Percentiles rank a stretch among this genome's conserved stretches.
phyloP scores from a whole-genome alignment of 2,329 filamentous ascomycete species.

The Westerdykella aurantiaca region DNA sequence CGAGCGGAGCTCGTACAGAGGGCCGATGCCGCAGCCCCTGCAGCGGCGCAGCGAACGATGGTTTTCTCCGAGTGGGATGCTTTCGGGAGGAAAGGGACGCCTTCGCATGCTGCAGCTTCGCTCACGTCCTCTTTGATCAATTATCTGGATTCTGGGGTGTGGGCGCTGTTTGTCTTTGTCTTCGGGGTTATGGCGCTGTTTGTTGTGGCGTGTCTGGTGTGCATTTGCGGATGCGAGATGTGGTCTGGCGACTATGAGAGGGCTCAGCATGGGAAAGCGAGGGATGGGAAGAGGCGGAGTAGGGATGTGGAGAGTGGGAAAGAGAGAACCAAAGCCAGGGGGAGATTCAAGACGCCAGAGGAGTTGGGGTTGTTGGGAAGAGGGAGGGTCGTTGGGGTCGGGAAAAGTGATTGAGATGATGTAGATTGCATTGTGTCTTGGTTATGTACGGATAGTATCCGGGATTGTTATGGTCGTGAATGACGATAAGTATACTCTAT shows the following conservation, averaged over 20 bases:
- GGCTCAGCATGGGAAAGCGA: constrained; percentile 23
- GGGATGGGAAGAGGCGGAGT: constrained; percentile 6
- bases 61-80: constrained; percentile 27
- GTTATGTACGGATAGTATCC: no score
- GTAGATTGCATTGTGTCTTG: not conserved
- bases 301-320: constrained; percentile 17
- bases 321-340: constrained; percentile 4
- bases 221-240: constrained; percentile 21
- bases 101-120: constrained; percentile 14
- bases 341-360: constrained; percentile 21
- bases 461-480: no score
- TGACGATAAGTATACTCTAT: no score
- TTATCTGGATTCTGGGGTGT: constrained; percentile 20
- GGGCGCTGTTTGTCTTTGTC: constrained; percentile 21
- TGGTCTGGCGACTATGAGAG: constrained; percentile 23
- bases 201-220: constrained; percentile 20
- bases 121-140: constrained; percentile 7
- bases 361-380: constrained; percentile 22
- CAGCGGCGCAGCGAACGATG: constrained; percentile 12
- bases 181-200: constrained; percentile 19
- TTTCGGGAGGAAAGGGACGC: constrained; percentile 24
- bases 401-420: constrained; percentile 27
- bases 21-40: not conserved
- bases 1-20: constrained; percentile 13
- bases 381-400: constrained; percentile 26